Evolutionary conservation across 345 rosid genomes (phyloP).

Genomic region (Salix purpurea): DNA sequence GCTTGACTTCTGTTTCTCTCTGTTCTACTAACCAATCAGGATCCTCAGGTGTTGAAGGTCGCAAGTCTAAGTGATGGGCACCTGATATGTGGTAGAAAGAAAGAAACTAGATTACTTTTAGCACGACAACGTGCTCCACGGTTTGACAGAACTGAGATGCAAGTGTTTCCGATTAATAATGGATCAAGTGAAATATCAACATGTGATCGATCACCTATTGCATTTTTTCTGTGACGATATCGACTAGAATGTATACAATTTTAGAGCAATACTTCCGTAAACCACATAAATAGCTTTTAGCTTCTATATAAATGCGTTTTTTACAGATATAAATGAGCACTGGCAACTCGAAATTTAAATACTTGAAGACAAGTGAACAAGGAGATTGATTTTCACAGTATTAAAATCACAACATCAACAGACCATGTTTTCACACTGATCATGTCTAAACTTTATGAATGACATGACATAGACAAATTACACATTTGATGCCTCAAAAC

Average conservation of each 20-base stretch:
- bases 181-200: background rate
- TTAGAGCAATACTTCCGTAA: background rate
- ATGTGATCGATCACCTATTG: background rate
- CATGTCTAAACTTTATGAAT: too few relatives aligned
- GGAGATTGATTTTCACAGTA: too few relatives aligned
- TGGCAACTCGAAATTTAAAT: too few relatives aligned
- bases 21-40: slow-evolving; percentile 80
- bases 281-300: background rate
- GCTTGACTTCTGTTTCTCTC: slow-evolving; percentile 57
- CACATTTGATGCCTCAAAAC: too few relatives aligned
- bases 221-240: background rate
- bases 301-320: background rate
- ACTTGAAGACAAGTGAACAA: too few relatives aligned
- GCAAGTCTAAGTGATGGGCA: slow-evolving; percentile 85
- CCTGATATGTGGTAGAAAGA: slow-evolving; percentile 34
- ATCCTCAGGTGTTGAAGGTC: slow-evolving; percentile 61
- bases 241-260: background rate
- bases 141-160: too few relatives aligned
- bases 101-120: background rate
- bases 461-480: too few relatives aligned
- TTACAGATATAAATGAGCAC: too few relatives aligned
- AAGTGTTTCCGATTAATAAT: background rate
- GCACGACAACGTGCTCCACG: too few relatives aligned
- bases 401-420: too few relatives aligned
- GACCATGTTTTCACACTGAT: too few relatives aligned